A percentile compares a stretch with the other conserved stretches of the same genome.
Evolutionary conservation across 2,329 filamentous ascomycete species (phyloP).

Genomic region (Penicillium sp.): DNA sequence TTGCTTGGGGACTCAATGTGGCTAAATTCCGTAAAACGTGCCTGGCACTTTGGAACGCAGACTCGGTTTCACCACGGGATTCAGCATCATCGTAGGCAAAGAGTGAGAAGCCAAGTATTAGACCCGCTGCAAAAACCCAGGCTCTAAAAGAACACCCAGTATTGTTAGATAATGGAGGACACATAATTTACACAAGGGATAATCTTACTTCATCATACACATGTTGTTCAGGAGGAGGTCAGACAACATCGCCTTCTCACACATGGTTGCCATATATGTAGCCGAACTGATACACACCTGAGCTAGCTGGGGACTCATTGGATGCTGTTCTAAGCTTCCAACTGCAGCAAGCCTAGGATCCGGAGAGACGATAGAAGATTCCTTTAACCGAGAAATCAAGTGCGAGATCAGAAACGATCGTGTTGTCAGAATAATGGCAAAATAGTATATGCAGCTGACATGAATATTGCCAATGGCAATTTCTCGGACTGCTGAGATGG

Average conservation of each 20-base stretch:
- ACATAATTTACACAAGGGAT: neutral
- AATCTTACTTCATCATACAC: slow-evolving; percentile 55
- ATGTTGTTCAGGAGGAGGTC: slow-evolving; percentile 51
- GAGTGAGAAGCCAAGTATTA: slow-evolving; percentile 55
- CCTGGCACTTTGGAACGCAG: slow-evolving; percentile 49
- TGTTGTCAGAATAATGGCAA: slow-evolving; percentile 55
- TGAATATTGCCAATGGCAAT: slow-evolving; percentile 50
- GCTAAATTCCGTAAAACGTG: slow-evolving; percentile 49
- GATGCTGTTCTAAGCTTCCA: neutral
- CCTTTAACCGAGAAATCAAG: slow-evolving; percentile 39
- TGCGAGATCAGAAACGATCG: slow-evolving; percentile 51
- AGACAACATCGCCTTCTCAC: slow-evolving; percentile 45
- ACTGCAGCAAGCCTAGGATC: slow-evolving; percentile 14
- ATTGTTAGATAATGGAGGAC: neutral
- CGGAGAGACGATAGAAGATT: slow-evolving; percentile 23
- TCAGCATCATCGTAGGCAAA: slow-evolving; percentile 30
- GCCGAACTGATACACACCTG: slow-evolving; percentile 55
- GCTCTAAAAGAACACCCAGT: slow-evolving; percentile 32
- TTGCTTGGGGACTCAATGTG: slow-evolving; percentile 52
- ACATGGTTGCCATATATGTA: slow-evolving; percentile 54
- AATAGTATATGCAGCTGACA: slow-evolving; percentile 57
- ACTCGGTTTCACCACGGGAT: slow-evolving; percentile 45
- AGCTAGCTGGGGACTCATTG: slow-evolving; percentile 37
- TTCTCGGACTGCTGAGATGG: slow-evolving; percentile 21
- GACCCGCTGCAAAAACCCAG: slow-evolving; percentile 54